Evolutionary conservation across 164 flowering plant genomes (phyloP), one percentile per base, ranked within the genome.

Genomic region (Cinnamomum micranthum): DNA sequence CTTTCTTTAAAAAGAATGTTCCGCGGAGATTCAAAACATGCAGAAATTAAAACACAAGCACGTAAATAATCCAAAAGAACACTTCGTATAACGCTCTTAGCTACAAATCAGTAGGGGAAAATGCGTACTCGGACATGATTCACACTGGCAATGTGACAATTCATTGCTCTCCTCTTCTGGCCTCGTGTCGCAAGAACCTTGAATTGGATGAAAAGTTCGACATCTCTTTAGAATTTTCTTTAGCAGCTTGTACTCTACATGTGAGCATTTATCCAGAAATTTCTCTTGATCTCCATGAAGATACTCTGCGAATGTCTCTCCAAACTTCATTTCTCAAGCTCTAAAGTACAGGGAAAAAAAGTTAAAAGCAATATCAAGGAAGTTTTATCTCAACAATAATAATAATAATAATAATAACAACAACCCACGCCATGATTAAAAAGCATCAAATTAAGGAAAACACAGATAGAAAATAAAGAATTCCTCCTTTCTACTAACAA

Each of bases 171-270:
- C 80, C 1, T 77, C 75, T 47, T 73, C 70, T 52, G 50, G 63
- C 17, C 11, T 52, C n/a, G 47, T 12, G 22, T 22, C 28, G 50
- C 60, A 72, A 70, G 86, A 77, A 58, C 17, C 82, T 20, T 79
- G 73, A 19, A 74, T 22, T 2, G 78, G 35, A 41, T 77, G 82
- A 69, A 91, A 90, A 28, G 73, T 73, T 58, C 87, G 78, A 68
- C 97, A 92, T 20, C 81, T 84, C 85, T 91, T 92, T 6, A 92
- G 73, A 20, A 92, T 92, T 74, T 92, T 88, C 87, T 92, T 92
- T 22, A 92, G 87, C 70, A 86, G 79, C 80, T 89, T 92, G 76
- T 92, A 92, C 72, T 90, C 95, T 12, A 92, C 87, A 73, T 92
- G 86, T 17, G 90, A 77, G 66, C 80, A 88, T 24, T 89, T 88